These are phyloP conservation scores for Cryptomeria japonica DNA, from an alignment of 75 land plant species.

Conservation along the genomic window DNA sequence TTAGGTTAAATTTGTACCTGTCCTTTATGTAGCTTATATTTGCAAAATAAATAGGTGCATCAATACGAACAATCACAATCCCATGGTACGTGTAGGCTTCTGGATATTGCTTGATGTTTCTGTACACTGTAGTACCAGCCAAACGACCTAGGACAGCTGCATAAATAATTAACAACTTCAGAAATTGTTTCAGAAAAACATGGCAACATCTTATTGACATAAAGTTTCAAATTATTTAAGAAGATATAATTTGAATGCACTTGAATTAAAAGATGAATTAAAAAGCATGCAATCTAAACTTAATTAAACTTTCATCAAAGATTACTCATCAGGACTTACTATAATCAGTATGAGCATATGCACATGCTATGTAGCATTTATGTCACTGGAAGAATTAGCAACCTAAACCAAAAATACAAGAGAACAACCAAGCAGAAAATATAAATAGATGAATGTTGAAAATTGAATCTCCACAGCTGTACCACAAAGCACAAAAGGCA, in stretches of 20 bases:
- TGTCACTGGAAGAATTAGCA: background rate
- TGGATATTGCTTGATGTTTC: conserved; percentile 89
- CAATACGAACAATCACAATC: conserved; percentile 90
- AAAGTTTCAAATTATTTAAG: background rate
- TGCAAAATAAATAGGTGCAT: conserved; percentile 98
- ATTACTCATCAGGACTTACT: background rate
- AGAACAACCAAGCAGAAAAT: background rate
- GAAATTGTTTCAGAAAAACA: background rate
- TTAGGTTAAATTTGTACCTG: conserved; percentile 40
- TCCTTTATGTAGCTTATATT: conserved; percentile 93
- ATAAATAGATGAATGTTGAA: background rate
- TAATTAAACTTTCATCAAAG: background rate
- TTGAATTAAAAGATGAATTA: background rate
- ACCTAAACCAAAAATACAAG: background rate
- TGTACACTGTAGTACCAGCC: conserved; percentile 95
- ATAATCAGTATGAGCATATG: background rate
- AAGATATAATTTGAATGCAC: background rate
- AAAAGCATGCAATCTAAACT: background rate
- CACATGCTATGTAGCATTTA: background rate
- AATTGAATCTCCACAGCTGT: background rate
- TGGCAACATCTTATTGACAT: background rate
- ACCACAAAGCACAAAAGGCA: background rate
- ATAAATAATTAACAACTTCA: conserved; percentile 13
- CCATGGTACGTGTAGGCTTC: conserved; percentile 97
- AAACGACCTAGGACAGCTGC: conserved; percentile 94